Evolutionary conservation across 306 rosid species (phyloP).

Genomic region (Delonix regia): DNA sequence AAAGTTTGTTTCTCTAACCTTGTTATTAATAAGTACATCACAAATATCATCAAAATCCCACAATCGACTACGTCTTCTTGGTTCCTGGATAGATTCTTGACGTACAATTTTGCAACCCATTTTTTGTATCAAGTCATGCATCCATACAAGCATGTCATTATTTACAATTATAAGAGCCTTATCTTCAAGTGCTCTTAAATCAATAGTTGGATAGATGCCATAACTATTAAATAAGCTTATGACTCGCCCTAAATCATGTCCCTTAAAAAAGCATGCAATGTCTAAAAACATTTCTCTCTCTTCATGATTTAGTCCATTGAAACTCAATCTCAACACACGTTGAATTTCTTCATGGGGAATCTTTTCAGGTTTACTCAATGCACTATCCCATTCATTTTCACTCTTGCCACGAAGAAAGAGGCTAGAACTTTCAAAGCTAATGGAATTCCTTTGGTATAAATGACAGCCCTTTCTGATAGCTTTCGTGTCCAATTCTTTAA

Average conservation of each 20-base stretch:
- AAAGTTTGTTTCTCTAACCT: neutral
- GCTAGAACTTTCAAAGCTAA: conserved; percentile 20
- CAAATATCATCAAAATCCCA: neutral
- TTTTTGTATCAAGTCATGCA: conserved; percentile 35
- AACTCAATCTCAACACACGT: neutral
- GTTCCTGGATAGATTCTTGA: neutral
- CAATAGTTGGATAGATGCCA: neutral
- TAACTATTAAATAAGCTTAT: neutral
- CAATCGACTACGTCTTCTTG: conserved; percentile 16
- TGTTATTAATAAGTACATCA: neutral
- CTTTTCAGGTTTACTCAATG: neutral
- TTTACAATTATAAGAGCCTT: neutral
- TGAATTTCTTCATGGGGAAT: neutral
- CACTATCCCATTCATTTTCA: neutral
- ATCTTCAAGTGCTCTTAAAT: neutral
- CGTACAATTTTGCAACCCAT: conserved; percentile 20
- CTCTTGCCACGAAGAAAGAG: neutral
- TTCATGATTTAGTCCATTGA: neutral
- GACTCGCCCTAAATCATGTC: neutral
- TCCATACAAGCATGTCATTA: neutral
- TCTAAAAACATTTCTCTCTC: neutral
- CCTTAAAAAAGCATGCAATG: conserved; percentile 10
- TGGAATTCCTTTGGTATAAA: conserved; percentile 18
- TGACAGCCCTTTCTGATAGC: neutral
- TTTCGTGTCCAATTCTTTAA: neutral